Evolutionary conservation across 305 asterid species (phyloP).

Genomic region (Fraxinus latifolia): DNA sequence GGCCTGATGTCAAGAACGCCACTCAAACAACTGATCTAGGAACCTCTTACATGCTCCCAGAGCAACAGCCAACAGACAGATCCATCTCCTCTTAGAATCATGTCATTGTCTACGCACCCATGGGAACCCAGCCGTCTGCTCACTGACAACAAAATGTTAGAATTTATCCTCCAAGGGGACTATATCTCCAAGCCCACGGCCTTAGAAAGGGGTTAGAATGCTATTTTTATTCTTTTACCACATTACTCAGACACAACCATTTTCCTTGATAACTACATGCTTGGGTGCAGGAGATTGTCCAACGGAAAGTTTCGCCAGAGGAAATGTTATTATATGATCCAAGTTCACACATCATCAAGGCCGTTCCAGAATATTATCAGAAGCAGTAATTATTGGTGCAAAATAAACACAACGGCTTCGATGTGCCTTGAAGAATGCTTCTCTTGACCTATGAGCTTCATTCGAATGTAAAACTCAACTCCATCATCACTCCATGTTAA

Average conservation of each 20-base stretch:
- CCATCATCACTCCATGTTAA: not conserved
- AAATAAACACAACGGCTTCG: not conserved
- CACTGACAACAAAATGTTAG: not conserved
- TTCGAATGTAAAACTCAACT: not conserved
- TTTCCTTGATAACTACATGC: not conserved
- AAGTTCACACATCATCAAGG: not conserved
- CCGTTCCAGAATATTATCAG: not conserved
- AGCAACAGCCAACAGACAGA: not conserved
- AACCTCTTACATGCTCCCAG: not conserved
- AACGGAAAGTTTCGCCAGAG: not conserved
- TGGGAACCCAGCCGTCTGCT: not conserved
- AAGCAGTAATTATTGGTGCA: not conserved
- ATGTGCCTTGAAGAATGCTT: not conserved
- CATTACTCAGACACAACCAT: not conserved
- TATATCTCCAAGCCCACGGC: not conserved
- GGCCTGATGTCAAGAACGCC: not conserved
- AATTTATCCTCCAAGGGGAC: not conserved
- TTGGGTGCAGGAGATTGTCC: not conserved
- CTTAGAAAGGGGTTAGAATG: not conserved
- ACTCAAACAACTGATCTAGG: not conserved
- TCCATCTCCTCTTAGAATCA: not conserved
- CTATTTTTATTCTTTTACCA: not conserved
- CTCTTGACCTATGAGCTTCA: not conserved
- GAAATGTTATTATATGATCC: not conserved
- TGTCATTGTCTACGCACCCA: not conserved